Base-by-base conservation (phyloP, 495 filamentous ascomycete genomes). In the Rhypophila decipiens region DNA sequence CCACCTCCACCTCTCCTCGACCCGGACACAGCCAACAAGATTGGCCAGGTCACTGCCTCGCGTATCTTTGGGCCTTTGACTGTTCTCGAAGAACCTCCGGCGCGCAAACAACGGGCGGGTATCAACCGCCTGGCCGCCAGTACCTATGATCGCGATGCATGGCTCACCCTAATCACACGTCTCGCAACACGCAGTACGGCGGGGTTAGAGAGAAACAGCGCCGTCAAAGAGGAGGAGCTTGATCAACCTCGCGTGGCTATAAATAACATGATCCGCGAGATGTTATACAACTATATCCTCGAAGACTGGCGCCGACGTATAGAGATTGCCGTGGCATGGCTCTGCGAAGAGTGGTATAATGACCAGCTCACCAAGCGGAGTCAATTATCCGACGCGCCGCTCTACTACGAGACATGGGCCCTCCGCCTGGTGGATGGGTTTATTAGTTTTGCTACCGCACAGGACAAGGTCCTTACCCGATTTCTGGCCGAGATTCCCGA, bases 291-390 rank as follows among this genome's bases (percentile, higher is more conserved):
- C 18, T 95, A 91, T 64, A 77, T 97, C 34, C 73, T 96, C 19
- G 86, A 90, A 47, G 93, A 99, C 65, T 99, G 94, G 66, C 78
- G 90, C 27, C 80, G 77, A 33, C 81, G 91, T 19, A 87, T 97
- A 46, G 89, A 88, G 46, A 76, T 89, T 29, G 90, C 87, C 2
- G 84, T 96, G 44, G 78, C 82, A 15, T 99, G 93, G 93, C 72
- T 97, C 21, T 90, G 85, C 56, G 93, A 99, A 64, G 93, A 99
- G 66, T 99, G 91, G 91, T 97, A 95, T 67, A 93, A 88, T 59
- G 94, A 96, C 62, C 79, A 79, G 33, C 65, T 95, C 20, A 68
- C 75, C 35, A 68, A 72, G 37, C 69, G 70, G 17, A 55, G 57
- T 61, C n/a, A 36, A 15, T 42, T 15, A 4, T 13, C 27, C n/a